Evolutionary conservation across 2,329 filamentous ascomycete genomes (phyloP), one percentile per base, ranked within the genome.

Genomic region (Cladophialophora carrionii): DNA sequence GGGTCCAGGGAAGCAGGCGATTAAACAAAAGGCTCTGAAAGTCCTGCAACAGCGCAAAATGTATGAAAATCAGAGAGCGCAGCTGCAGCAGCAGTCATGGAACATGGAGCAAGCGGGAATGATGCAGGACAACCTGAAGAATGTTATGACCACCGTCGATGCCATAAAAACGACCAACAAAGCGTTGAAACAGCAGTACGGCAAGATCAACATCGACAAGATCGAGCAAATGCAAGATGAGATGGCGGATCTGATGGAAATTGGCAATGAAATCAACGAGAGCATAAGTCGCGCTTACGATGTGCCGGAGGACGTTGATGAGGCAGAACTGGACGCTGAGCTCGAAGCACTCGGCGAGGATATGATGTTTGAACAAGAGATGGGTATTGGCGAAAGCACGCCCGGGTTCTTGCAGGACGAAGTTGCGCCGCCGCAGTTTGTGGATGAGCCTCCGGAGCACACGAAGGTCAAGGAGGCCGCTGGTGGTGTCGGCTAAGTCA

Each of bases 31-130:
- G 75, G 94, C 94, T 1, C 88, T 96, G 73, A 96, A 96, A 74
- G 88, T 98, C 10, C 88, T 98, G 2, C 92, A 96, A 80, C 90
- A 92, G 65, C 90, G 94, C 72, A 96, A 96, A 77, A 89, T 93
- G 79, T 96, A 96, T 86, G 95, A 99, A 80, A 84, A 87, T 3
- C 92, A 97, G 79, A 91, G 94, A 70, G 92, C 97, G 74, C 93
- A 98, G 80, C 87, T 98, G 61, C 90, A 96, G 79, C 86, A 89
- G 70, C 95, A 99, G 80, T 91, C 91, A 24, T 98, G 93, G 93
- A 98, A 98, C 81, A 97, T 99, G 93, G 93, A 98, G 81, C 93
- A 97, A 80, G 93, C 94, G 2, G 90, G 90, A 76, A 96, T 93
- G 85, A 97, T 98, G 94, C 92, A 96, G 81, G 94, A 98, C 80